Evolutionary conservation across 1,284 basidiomycete genomes (phyloP), one percentile per base, ranked within the genome.

Genomic region (Moesziomyces aphidis): DNA sequence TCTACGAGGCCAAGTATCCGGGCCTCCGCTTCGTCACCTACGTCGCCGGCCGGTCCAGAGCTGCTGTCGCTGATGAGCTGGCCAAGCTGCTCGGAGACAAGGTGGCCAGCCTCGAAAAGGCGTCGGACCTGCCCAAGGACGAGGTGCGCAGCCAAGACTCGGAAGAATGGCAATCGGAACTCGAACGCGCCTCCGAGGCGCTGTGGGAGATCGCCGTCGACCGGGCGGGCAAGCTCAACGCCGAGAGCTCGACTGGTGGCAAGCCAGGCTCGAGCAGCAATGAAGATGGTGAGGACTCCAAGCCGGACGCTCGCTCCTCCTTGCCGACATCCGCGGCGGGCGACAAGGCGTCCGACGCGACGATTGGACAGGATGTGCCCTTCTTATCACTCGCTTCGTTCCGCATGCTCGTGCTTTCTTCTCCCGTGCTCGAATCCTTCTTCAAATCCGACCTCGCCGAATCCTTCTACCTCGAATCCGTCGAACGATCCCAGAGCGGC

Each of bases 21-120:
- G 72, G 76, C 10, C 71, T 85, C 13, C 74, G 76, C 15, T 85
- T 79, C 55, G 79, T 85, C 19, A 83, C 83, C 5, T 81, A 74
- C 34, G 81, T 79, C 21, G 80, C 76, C 10, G 79, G 76, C n/a
- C 68, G 77, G 21, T 68, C 78, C 92, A 22, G 93, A 93, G 52
- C 85, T 42, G 66, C 61, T 2, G 67, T 78, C 5, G 65, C 68
- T 21, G 77, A 75, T n/a, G 79, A 80, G 57, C 50, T 81, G 36
- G 73, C 60, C 2, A 47, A 48, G 10, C 19, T 81, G 31, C 63
- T 84, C 13, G 76, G 78, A 19, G 39, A 71, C 26, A 58, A 56
- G 42, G 50, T 61, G 10, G 58, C 75, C 5, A 49, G 44, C 0
- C 67, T 75, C 43, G 51, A 60, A 5, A 51, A 59, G 43, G 60